Percentiles rank a stretch among this genome's conserved stretches.
phyloP scores from a whole-genome alignment of 2,329 filamentous ascomycete genomes.

The Colletotrichum horii region DNA sequence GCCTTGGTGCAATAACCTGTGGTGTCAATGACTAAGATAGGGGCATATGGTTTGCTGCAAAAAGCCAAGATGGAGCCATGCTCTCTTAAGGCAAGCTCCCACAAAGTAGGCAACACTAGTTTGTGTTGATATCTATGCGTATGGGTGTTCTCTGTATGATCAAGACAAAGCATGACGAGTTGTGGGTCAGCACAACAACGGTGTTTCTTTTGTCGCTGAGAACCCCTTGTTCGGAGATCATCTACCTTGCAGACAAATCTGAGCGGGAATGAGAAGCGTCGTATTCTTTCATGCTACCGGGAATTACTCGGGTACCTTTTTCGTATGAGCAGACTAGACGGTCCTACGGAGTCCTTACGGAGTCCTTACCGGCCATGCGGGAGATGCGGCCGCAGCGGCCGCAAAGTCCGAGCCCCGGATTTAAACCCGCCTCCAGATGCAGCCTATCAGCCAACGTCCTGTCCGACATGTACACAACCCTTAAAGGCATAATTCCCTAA shows the following conservation, averaged over 20 bases:
- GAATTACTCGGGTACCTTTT: accelerated
- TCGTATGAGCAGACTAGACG: background rate
- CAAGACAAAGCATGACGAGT: background rate
- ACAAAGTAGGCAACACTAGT: background rate
- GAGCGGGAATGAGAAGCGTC: background rate
- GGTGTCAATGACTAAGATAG: background rate
- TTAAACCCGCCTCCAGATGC: background rate
- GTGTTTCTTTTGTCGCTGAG: background rate
- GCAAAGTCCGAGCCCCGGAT: background rate
- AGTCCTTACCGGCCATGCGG: background rate
- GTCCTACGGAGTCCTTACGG: background rate
- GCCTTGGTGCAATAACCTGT: background rate
- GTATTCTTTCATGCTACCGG: background rate
- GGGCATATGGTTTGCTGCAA: accelerated
- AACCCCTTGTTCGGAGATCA: background rate
- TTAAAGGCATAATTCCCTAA: background rate
- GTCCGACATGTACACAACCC: background rate
- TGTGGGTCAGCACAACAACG: background rate
- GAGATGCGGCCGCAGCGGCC: background rate
- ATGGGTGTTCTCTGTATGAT: background rate
- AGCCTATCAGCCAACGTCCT: background rate
- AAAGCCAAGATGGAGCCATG: background rate
- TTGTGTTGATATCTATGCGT: background rate
- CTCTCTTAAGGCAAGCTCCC: background rate
- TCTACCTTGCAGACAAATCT: background rate